These are phyloP conservation scores for Psilocybe cyanescens DNA, from an alignment of 768 basidiomycete genomes.

Conservation along the genomic window DNA sequence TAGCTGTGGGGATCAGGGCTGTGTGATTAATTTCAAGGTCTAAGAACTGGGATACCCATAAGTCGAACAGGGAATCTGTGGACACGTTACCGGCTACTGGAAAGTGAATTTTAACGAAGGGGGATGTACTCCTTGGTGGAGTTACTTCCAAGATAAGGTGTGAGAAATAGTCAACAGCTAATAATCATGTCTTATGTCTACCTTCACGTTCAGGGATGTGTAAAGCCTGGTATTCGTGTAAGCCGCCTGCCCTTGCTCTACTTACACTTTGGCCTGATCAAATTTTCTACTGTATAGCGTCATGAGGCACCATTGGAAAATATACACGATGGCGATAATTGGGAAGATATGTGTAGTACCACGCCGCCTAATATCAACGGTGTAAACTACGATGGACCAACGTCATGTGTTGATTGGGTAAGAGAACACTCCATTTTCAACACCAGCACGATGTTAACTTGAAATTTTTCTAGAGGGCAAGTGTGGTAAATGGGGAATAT, in stretches of 20 bases:
- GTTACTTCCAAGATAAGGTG: constrained; percentile 17
- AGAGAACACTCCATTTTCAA: neutral
- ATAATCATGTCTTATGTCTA: neutral
- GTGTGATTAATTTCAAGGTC: neutral
- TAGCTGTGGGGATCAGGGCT: constrained; percentile 17
- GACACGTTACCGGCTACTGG: constrained; percentile 21
- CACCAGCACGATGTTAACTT: neutral
- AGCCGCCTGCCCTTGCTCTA: neutral
- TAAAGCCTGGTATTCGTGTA: neutral
- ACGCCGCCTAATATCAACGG: constrained; percentile 14
- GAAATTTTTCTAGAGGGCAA: neutral
- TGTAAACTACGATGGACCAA: constrained; percentile 10
- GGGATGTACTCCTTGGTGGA: constrained; percentile 18
- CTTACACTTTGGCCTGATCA: too few relatives aligned
- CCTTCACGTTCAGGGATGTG: neutral
- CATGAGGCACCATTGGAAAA: constrained; percentile 3
- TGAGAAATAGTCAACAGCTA: neutral
- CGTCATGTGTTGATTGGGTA: constrained; percentile 14
- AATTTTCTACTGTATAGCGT: neutral
- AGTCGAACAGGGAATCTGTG: constrained; percentile 14
- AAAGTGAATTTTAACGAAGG: constrained; percentile 18
- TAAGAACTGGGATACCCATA: neutral
- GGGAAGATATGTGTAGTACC: constrained; percentile 6
- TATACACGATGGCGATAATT: neutral
- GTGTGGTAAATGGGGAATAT: constrained; percentile 6